These are phyloP conservation scores for Vaucheria bursata DNA, from an alignment of 352 stramenopile species.

Conservation along the genomic window DNA sequence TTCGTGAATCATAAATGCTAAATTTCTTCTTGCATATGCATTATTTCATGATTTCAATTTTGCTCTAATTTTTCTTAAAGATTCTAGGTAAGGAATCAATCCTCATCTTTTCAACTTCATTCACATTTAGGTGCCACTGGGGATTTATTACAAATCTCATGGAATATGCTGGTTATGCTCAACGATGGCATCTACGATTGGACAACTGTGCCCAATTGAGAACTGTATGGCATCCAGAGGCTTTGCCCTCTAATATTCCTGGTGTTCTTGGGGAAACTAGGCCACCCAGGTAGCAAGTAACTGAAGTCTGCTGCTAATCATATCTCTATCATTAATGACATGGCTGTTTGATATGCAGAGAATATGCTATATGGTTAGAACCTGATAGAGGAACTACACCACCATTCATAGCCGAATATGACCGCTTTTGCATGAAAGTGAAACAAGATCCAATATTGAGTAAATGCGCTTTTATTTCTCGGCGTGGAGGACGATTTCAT, in stretches of 20 bases:
- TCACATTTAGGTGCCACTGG: slow-evolving; percentile 4
- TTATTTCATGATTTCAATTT: too few species aligned
- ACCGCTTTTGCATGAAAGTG: not conserved
- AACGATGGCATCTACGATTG: not conserved
- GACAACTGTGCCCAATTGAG: slow-evolving; percentile 9
- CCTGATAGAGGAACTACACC: not conserved
- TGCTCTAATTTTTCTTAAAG: too few species aligned
- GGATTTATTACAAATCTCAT: slow-evolving; percentile 8
- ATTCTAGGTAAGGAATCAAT: too few species aligned
- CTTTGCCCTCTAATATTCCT: not conserved
- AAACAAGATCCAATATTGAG: not conserved
- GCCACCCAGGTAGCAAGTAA: not conserved
- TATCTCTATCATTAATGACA: too few species aligned
- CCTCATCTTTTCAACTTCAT: not conserved
- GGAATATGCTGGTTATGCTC: slow-evolving; percentile 4
- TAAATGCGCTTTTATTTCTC: slow-evolving; percentile 4
- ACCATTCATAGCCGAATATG: not conserved
- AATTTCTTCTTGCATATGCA: too few species aligned
- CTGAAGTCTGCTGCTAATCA: too few species aligned
- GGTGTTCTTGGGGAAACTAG: not conserved
- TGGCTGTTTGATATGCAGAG: too few species aligned
- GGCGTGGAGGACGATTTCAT: slow-evolving; percentile 3
- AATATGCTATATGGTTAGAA: slow-evolving; percentile 10
- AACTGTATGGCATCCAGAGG: slow-evolving; percentile 11
- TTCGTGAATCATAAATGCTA: too few species aligned